Evolutionary conservation across 306 rosid genomes (phyloP).

Genomic region (Gynostemma pentaphyllum): DNA sequence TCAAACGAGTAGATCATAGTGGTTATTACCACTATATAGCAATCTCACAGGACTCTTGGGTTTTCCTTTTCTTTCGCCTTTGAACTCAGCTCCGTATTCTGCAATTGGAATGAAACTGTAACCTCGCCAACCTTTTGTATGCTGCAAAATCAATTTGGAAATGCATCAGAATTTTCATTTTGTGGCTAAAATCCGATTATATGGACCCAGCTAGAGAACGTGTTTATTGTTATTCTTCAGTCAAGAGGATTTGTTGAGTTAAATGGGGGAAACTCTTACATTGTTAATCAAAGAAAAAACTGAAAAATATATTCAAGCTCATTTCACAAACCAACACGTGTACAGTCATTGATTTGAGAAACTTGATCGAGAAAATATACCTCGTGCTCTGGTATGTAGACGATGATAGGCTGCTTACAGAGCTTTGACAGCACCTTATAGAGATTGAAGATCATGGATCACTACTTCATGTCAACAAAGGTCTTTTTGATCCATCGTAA

Average conservation of each 20-base stretch:
- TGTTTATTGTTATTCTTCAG: not conserved
- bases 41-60: constrained; percentile 61
- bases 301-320: not conserved
- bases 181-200: not conserved
- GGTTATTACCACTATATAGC: constrained; percentile 76
- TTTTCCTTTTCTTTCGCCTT: constrained; percentile 23
- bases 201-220: not conserved
- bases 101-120: constrained; percentile 81
- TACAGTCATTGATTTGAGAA: not conserved
- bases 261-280: not conserved
- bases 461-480: not conserved
- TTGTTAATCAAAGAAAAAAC: not conserved
- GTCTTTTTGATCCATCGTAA: too few relatives aligned
- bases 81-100: constrained; percentile 82
- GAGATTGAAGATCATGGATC: constrained; percentile 15
- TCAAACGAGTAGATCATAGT: constrained; percentile 82
- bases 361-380: constrained; percentile 21
- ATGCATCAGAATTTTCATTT: not conserved
- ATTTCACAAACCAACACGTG: not conserved
- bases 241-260: not conserved
- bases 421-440: constrained; percentile 78
- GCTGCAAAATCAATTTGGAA: constrained; percentile 49
- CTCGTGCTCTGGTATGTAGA: constrained; percentile 95
- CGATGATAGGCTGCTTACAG: constrained; percentile 69
- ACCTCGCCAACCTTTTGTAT: constrained; percentile 46